Evolutionary conservation across 768 basidiomycete species (phyloP), one percentile per base, ranked within the genome.

Genomic region (Lactarius hatsudake): DNA sequence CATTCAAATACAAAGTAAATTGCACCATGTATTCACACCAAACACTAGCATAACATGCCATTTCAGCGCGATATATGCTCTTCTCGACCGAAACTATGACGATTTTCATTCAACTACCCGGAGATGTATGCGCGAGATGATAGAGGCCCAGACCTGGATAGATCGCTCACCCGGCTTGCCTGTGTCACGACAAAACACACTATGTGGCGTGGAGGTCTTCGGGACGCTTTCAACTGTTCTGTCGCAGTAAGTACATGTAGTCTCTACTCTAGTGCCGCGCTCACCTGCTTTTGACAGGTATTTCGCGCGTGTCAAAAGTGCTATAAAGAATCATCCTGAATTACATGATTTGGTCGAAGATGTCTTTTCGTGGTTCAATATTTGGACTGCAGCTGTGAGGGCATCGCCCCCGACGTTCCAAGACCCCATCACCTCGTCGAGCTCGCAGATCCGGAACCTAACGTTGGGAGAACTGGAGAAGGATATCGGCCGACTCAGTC

Each of bases 241-340:
- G 1, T 59, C 67, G 9, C 63, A 73, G 72, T 75, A 61, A 26
- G 72, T n/a, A 10, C 53, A n/a, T 51, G 3, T 20, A n/a, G 43
- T 45, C 8, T 3, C 8, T 12, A 1, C 18, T 2, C 23, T 62
- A 9, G 4, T 18, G 1, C 40, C 8, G 61, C 34, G 42, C 34
- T 61, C 42, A 36, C 42, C 12, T 61, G 1, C 28, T 43, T 36
- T 18, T 28, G 1, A 38, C 60, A 88, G 87, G 68, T 85, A 79
- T 60, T 71, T 88, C 10, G 79, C 79, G 5, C 85, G 86, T 3
- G 88, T 87, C 76, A 86, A 87, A 73, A 82, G 84, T 53, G 81
- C 82, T 0, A 75, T 83, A 12, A 75, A 78, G 2, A 80, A 75
- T 30, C 79, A 85, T 65, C 85, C 85, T 0, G 73, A 77, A 30